Conservation (phyloP, 176 grass and related monocot genomes). For the Otatea glauca region DNA sequence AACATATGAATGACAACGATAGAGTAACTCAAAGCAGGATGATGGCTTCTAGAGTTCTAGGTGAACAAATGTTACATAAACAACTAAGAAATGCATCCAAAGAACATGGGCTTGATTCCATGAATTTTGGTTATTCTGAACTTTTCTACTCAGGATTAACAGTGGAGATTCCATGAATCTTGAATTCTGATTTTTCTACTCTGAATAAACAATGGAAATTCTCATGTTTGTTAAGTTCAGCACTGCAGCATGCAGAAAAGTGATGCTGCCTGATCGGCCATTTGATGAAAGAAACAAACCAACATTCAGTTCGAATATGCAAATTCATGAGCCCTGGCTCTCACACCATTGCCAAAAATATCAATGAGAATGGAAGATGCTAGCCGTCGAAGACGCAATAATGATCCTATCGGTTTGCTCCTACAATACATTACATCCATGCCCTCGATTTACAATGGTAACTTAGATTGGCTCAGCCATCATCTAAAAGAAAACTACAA, state of each 20-base stretch:
- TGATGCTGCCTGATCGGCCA: no score
- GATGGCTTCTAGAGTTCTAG: constrained; percentile 32
- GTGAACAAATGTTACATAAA: constrained; percentile 3
- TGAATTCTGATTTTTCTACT: no score
- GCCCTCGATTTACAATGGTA: neutral
- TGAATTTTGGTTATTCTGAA: constrained; percentile 11
- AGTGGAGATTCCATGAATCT: no score
- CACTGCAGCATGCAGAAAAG: no score
- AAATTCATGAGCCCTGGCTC: neutral
- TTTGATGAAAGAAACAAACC: no score
- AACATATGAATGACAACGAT: neutral
- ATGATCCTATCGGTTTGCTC: neutral
- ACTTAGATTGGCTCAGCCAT: neutral
- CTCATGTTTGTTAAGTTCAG: no score
- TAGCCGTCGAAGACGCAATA: neutral
- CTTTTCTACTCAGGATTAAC: no score
- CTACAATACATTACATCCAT: constrained; percentile 4
- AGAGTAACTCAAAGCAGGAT: constrained; percentile 12
- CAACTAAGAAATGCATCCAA: constrained; percentile 16
- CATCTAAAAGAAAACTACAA: neutral
- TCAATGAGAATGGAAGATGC: neutral
- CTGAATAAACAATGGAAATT: no score
- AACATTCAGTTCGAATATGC: no score
- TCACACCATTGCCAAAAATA: neutral
- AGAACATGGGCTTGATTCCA: neutral